phyloP scores from a whole-genome alignment of 2,329 filamentous ascomycete species.

The Penicillium sp. region DNA sequence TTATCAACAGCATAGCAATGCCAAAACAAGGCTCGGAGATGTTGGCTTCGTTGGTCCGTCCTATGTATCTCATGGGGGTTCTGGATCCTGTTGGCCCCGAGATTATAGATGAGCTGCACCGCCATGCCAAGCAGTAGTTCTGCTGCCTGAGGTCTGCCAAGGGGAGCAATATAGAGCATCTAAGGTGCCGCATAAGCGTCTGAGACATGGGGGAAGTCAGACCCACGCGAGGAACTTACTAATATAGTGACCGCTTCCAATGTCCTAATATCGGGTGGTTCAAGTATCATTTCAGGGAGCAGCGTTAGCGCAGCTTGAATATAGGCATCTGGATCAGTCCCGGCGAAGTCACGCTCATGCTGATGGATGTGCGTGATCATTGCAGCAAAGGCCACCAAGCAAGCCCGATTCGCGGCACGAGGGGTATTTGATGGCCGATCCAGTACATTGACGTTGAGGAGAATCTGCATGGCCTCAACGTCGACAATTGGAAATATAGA shows the following conservation, averaged over 20 bases:
- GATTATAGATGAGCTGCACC: constrained; percentile 22
- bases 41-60: constrained; percentile 11
- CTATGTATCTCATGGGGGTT: neutral
- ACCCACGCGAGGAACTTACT: constrained; percentile 12
- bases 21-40: constrained; percentile 28
- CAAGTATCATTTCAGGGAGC: constrained; percentile 22
- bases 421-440: constrained; percentile 8
- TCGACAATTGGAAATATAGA: constrained; percentile 27
- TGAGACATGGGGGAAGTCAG: neutral
- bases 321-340: constrained; percentile 25
- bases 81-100: constrained; percentile 19
- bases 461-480: constrained; percentile 11
- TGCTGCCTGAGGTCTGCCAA: constrained; percentile 23
- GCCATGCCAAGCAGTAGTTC: constrained; percentile 23
- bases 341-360: constrained; percentile 19
- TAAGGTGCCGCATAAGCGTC: constrained; percentile 2
- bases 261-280: constrained; percentile 17
- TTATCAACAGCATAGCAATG: constrained; percentile 25
- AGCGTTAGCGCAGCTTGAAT: constrained; percentile 22
- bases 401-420: constrained; percentile 17
- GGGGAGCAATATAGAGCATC: constrained; percentile 21
- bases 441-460: constrained; percentile 18
- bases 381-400: constrained; percentile 26
- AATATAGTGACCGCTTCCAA: constrained; percentile 23
- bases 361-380: constrained; percentile 26